Base-by-base conservation (phyloP, 495 filamentous ascomycete species). In the Staphylotrichum longicolle region DNA sequence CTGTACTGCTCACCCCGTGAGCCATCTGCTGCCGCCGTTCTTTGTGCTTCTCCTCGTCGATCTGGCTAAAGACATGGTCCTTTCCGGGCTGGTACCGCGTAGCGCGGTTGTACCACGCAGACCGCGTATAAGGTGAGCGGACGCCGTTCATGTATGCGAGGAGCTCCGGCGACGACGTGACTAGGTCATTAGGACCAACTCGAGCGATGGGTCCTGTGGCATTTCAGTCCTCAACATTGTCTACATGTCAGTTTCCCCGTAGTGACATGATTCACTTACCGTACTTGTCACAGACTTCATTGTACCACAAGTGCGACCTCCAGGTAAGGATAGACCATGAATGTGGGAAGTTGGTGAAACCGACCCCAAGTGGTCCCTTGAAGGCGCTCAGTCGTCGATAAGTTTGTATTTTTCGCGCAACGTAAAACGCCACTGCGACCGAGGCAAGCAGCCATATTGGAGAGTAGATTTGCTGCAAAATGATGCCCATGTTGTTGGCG, bases 11-110 rank as follows among this genome's bases (percentile, higher is more conserved):
- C 7, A 53, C 50, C 0, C 50, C 50, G 5, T 14, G 34, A 7
- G 50, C 50, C 50, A 53, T 37, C 35, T 39, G 50, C n/a, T 53
- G 50, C 15, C 50, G n/a, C n/a, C 50, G 37, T 3, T 34, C 34
- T 6, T 7, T 39, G 7, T 53, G 50, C 3, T 20, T 11, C 2
- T 14, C 35, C 35, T 53, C 50, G n/a, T 53, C 39, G 2, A 10
- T 39, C 34, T 53, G 34, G n/a, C 34, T 53, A 10, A 53, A 53
- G 14, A 39, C 12, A 27, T 53, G 10, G 50, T 53, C 35, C 45
- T 20, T 47, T 2, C 15, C 45, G 5, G 45, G 45, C 45, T 27
- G n/a, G n/a, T 5, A 47, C 45, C 45, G 14, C 4, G 9, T 6
- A 5, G 45, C 14, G 6, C 7, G 14, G 9, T 20, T n/a, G n/a